phyloP scores from a whole-genome alignment of 768 basidiomycete genomes.

The Russula sp. region DNA sequence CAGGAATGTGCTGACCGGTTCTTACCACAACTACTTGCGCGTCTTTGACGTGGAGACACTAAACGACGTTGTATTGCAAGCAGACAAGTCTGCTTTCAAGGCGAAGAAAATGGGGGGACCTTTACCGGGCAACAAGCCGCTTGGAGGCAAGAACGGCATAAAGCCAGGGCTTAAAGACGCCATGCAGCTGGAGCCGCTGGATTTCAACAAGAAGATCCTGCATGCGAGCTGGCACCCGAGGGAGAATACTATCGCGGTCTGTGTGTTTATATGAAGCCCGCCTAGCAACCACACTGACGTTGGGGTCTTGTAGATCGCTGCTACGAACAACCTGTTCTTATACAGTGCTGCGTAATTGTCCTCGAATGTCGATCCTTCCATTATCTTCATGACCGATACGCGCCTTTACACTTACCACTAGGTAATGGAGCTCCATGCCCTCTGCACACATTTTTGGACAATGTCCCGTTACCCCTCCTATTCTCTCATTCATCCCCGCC shows the following conservation, averaged over 20 bases:
- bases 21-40: constrained; percentile 99
- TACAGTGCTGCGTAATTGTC: constrained; percentile 54
- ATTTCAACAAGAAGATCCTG: constrained; percentile 97
- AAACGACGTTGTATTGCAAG: constrained; percentile 90
- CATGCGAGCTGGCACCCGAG: constrained; percentile 96
- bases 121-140: constrained; percentile 59
- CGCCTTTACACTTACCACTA: constrained; percentile 1
- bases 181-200: constrained; percentile 80
- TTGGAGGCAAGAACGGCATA: constrained; percentile 62
- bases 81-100: constrained; percentile 99
- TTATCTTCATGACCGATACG: neutral
- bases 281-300: neutral
- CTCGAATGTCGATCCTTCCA: neutral
- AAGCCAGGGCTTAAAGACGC: constrained; percentile 75
- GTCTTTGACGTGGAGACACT: constrained; percentile 89
- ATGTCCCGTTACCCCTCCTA: constrained; percentile 9
- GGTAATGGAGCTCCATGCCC: constrained; percentile 4
- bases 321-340: constrained; percentile 93
- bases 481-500: constrained; percentile 3
- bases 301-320: constrained; percentile 65
- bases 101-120: constrained; percentile 97
- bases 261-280: constrained; percentile 29
- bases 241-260: constrained; percentile 95
- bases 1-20: constrained; percentile 97
- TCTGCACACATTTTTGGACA: constrained; percentile 19